Percentiles rank a stretch among this genome's conserved stretches.
Evolutionary conservation across 1,284 basidiomycete species (phyloP).

Genomic region (Trichosporon faecale): DNA sequence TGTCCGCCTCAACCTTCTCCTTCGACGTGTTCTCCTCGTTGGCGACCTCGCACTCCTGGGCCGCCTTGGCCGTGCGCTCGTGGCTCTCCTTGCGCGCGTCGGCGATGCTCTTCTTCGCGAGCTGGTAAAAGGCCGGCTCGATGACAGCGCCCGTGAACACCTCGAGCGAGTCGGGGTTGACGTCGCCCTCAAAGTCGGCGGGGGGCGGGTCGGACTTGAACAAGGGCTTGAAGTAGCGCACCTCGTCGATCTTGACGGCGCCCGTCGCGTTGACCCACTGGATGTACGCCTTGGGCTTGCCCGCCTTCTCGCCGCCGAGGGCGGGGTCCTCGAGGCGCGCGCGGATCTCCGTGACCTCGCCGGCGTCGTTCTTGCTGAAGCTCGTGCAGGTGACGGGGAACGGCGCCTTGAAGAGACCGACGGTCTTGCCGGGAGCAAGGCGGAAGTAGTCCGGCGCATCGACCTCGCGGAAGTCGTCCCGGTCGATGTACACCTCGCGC

Average conservation of each 20-base stretch:
- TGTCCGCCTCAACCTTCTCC: conserved; percentile 53
- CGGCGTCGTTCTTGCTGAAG: conserved; percentile 71
- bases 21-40: conserved; percentile 50
- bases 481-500: conserved; percentile 86
- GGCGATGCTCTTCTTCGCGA: conserved; percentile 67
- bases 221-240: conserved; percentile 84
- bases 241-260: conserved; percentile 77
- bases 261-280: conserved; percentile 94
- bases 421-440: conserved; percentile 92
- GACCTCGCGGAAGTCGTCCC: conserved; percentile 86
- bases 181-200: conserved; percentile 76
- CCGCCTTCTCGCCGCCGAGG: conserved; percentile 53
- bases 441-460: conserved; percentile 97
- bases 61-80: conserved; percentile 61
- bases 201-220: conserved; percentile 93
- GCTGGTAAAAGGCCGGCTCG: conserved; percentile 83
- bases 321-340: conserved; percentile 68
- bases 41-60: conserved; percentile 38
- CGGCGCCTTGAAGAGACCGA: conserved; percentile 94
- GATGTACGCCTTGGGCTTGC: conserved; percentile 93
- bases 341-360: conserved; percentile 72
- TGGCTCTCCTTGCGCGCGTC: conserved; percentile 68
- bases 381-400: conserved; percentile 90
- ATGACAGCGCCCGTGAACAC: conserved; percentile 75
- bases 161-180: conserved; percentile 78